Evolutionary conservation across 305 asterid genomes (phyloP).

Genomic region (Fraxinus greggii): DNA sequence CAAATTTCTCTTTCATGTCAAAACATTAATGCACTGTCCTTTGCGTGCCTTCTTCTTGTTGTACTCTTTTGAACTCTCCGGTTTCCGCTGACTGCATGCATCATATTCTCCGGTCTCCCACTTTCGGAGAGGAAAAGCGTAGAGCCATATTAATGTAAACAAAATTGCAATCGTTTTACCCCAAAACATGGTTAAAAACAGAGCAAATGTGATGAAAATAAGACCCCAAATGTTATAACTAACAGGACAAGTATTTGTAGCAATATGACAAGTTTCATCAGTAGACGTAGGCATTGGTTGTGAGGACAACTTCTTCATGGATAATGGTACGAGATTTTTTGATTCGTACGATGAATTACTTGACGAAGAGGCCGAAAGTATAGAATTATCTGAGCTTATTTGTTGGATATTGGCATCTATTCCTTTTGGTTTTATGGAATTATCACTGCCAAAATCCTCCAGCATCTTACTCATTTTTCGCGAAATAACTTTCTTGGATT

Average conservation of each 20-base stretch:
- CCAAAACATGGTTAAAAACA: conserved; percentile 18
- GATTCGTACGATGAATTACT: background rate
- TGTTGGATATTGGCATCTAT: background rate
- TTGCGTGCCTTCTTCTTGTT: background rate
- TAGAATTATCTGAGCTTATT: background rate
- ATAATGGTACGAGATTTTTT: background rate
- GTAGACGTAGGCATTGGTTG: background rate
- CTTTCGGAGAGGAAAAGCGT: background rate
- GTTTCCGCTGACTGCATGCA: background rate
- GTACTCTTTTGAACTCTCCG: background rate
- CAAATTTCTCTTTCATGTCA: background rate
- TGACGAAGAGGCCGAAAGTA: background rate
- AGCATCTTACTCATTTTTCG: background rate
- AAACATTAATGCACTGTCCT: background rate
- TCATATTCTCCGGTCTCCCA: background rate
- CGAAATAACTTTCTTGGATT: background rate
- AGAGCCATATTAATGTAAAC: conserved; percentile 17
- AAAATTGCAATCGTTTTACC: conserved; percentile 24
- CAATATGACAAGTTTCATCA: background rate
- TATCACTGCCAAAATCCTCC: conserved; percentile 3
- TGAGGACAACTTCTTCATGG: background rate
- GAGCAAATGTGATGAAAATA: conserved; percentile 4
- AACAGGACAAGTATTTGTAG: background rate
- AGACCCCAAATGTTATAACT: conserved; percentile 5
- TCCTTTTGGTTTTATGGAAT: background rate